phyloP scores from a whole-genome alignment of 176 grass and related monocot genomes.

The Melocanna baccifera region DNA sequence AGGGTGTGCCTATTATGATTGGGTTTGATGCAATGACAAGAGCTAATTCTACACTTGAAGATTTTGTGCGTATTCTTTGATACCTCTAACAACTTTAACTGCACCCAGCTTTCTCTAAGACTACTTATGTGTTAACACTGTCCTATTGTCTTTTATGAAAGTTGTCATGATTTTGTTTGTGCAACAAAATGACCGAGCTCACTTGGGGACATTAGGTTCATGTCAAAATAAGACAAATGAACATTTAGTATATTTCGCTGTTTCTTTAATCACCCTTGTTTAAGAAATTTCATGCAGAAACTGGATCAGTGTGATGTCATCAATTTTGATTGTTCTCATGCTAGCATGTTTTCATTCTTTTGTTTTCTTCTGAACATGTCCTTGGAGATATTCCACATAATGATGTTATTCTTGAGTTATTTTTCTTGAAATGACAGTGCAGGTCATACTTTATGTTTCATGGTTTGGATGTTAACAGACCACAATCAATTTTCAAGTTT shows the following conservation, averaged over 20 bases:
- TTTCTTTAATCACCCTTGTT: background rate
- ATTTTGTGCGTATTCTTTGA: slow-evolving; percentile 64
- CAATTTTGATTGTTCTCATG: background rate
- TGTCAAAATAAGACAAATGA: background rate
- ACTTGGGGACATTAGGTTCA: slow-evolving; percentile 7
- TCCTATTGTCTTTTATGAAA: background rate
- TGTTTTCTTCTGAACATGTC: background rate
- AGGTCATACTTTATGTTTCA: slow-evolving; percentile 98
- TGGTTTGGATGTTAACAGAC: slow-evolving; percentile 58
- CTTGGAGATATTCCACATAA: background rate
- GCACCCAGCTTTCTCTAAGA: background rate
- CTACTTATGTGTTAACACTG: background rate
- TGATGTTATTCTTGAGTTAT: background rate
- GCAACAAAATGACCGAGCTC: background rate
- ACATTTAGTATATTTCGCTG: background rate
- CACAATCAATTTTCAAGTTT: slow-evolving; percentile 74
- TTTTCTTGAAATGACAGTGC: slow-evolving; percentile 58
- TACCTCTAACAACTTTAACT: background rate
- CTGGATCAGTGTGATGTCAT: background rate
- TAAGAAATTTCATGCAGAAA: slow-evolving; percentile 5
- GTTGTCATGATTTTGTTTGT: background rate
- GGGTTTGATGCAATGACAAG: slow-evolving; percentile 67
- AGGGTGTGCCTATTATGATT: slow-evolving; percentile 46
- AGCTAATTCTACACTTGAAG: slow-evolving; percentile 83
- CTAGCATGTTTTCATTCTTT: slow-evolving; percentile 3